Conservation (phyloP, 495 filamentous ascomycete species). For the Neurospora cerealis region DNA sequence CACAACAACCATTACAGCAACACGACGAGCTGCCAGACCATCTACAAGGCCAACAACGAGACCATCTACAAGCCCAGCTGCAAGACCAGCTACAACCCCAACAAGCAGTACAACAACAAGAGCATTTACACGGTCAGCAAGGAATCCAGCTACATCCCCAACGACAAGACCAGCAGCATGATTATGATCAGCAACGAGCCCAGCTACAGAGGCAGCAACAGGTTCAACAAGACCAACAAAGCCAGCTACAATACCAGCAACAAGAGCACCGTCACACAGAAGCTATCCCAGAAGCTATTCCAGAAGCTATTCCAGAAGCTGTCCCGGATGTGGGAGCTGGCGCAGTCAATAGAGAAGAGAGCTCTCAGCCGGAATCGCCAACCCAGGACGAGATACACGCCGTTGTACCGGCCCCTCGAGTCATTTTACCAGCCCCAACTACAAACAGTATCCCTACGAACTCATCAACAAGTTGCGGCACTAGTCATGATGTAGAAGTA, state of each 20-base stretch:
- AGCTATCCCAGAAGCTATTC: background rate
- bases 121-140: background rate
- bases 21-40: background rate
- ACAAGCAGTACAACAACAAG: background rate
- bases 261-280: background rate
- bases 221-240: background rate
- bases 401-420: background rate
- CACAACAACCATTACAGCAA: background rate
- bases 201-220: background rate
- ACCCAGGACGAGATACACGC: background rate
- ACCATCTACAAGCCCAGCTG: slow-evolving; percentile 4
- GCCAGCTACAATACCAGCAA: background rate
- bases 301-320: background rate
- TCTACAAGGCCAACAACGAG: background rate
- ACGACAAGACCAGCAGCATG: slow-evolving; percentile 2
- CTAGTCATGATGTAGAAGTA: background rate
- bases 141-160: background rate
- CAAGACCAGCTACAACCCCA: slow-evolving; percentile 2
- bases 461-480: background rate
- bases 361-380: background rate
- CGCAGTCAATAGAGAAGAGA: background rate
- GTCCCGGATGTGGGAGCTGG: background rate
- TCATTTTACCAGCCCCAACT: background rate
- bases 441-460: background rate
- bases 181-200: background rate